Conservation (phyloP, 176 grass and related monocot genomes). For the Aegilops tauschii region DNA sequence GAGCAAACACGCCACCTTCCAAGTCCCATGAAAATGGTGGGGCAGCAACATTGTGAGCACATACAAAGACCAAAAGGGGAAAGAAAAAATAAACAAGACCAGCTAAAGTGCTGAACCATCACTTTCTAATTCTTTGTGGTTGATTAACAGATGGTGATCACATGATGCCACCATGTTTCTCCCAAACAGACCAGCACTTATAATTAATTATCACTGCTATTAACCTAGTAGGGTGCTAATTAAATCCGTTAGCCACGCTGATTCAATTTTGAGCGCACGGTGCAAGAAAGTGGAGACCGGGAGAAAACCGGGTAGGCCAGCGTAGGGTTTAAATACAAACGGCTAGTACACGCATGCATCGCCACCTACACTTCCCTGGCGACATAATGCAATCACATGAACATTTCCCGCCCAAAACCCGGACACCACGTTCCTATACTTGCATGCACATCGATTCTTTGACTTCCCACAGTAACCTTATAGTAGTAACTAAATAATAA, state of each 20-base stretch:
- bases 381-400: slow-evolving; percentile 41
- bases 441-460: slow-evolving; percentile 29
- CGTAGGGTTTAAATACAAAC: slow-evolving; percentile 39
- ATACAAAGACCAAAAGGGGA: slow-evolving; percentile 9
- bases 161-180: slow-evolving; percentile 27
- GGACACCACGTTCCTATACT: slow-evolving; percentile 39
- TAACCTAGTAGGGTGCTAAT: not conserved
- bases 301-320: not conserved
- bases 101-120: slow-evolving; percentile 1
- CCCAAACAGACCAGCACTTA: not conserved
- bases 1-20: not conserved
- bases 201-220: not conserved
- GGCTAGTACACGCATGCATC: slow-evolving; percentile 30
- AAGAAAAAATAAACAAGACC: not conserved
- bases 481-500: not conserved
- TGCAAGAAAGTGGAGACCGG: not conserved
- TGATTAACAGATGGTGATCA: not conserved
- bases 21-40: slow-evolving; percentile 5
- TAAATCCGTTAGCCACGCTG: not conserved
- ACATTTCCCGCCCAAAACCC: slow-evolving; percentile 48
- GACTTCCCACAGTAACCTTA: not conserved
- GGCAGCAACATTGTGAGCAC: slow-evolving; percentile 4
- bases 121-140: not conserved
- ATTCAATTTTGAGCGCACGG: not conserved
- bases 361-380: slow-evolving; percentile 6